These are phyloP conservation scores for Termitomyces sp. DNA, from an alignment of 768 basidiomycete genomes.

Conservation along the genomic window DNA sequence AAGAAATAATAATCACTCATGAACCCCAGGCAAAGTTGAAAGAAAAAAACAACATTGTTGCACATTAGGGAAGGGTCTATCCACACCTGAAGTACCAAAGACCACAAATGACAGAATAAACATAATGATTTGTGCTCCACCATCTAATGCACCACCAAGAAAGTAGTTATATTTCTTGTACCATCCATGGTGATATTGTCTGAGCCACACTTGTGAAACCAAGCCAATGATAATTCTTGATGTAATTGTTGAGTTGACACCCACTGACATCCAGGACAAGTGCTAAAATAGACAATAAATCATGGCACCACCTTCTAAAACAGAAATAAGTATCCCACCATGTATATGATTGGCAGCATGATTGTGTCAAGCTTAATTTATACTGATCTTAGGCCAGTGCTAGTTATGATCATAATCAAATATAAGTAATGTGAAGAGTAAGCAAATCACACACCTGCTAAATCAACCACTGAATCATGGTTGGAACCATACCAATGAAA, in stretches of 20 bases:
- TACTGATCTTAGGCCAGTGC: constrained; percentile 52
- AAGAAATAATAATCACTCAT: not conserved
- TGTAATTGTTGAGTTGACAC: constrained; percentile 48
- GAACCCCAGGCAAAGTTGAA: not conserved
- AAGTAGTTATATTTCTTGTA: constrained; percentile 64
- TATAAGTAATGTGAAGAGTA: not conserved
- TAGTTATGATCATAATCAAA: constrained; percentile 15
- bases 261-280: constrained; percentile 39
- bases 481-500: constrained; percentile 37
- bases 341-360: constrained; percentile 25
- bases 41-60: constrained; percentile 15
- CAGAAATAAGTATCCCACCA: constrained; percentile 26
- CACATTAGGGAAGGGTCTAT: constrained; percentile 42
- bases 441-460: constrained; percentile 30
- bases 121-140: constrained; percentile 61
- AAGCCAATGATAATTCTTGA: constrained; percentile 47
- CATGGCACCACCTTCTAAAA: no score
- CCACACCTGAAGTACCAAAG: constrained; percentile 44
- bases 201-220: constrained; percentile 54
- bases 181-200: constrained; percentile 56
- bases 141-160: constrained; percentile 31
- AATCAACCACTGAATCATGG: constrained; percentile 49
- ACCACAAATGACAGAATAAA: constrained; percentile 62
- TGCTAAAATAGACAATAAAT: constrained; percentile 17
- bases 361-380: constrained; percentile 37